Evolutionary conservation across 2,329 filamentous ascomycete genomes (phyloP), one percentile per base, ranked within the genome.

Genomic region (Myriosclerotinia scirpicola): DNA sequence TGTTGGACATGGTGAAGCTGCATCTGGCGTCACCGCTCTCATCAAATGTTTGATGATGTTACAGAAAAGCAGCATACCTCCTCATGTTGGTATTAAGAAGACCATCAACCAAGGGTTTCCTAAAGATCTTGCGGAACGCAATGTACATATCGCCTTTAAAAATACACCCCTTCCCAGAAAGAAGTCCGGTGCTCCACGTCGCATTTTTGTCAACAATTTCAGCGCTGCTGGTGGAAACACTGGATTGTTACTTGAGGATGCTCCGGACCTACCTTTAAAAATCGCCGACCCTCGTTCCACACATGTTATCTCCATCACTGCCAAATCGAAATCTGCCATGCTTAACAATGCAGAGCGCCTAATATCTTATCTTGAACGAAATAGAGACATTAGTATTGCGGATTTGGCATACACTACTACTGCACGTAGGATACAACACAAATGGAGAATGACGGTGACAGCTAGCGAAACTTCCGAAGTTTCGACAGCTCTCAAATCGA

Each of bases 401-500:
- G 72, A 75, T 67, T 64, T 76, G 8, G 72, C 75, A 20, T 77
- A 77, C 60, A 76, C 75, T 2, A 74, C 73, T 8, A 74, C 73
- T 36, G 74, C 73, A 17, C 83, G 88, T 30, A 83, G 84, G 54
- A 83, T 86, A 14, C 87, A 89, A 69, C 83, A 87, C 75, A 80
- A 82, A 71, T 84, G 82, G 78, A 81, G 85, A 38, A 79, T 85
- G 75, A 82, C 80, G 53, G 79, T 84, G 54, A 75, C 79, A 4
- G 82, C 79, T 36, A 61, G 22, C 15, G 55, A 66, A 8, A 38
- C 52, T 46, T 66, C 55, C 3, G 64, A 78, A 90, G 88, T 7
- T 5, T 53, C 64, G 15, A 46, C 22, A 61, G 55, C 55, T 1
- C 26, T 66, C 14, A 66, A 61, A 46, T 66, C 64, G 2, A 66